Conservation (phyloP, 306 rosid species). For the Malus sylvestris region DNA sequence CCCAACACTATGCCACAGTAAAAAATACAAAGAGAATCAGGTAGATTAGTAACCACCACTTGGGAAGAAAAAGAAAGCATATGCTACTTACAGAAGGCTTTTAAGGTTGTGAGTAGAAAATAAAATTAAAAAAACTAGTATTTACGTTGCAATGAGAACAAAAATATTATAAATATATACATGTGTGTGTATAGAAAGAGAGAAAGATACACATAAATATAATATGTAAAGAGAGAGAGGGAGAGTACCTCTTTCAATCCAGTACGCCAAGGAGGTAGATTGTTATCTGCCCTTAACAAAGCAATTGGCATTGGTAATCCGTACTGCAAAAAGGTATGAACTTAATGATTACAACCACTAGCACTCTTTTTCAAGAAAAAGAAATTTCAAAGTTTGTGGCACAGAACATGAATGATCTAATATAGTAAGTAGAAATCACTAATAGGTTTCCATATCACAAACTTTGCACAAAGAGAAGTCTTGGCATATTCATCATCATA, state of each 20-base stretch:
- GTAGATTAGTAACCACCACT: background rate
- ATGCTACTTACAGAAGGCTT: background rate
- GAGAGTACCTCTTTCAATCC: slow-evolving; percentile 71
- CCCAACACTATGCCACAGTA: background rate
- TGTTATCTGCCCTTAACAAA: slow-evolving; percentile 89
- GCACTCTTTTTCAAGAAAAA: background rate
- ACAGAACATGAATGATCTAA: background rate
- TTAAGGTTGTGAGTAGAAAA: background rate
- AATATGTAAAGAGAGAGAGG: background rate
- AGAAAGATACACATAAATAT: too few relatives aligned
- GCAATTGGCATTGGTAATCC: slow-evolving; percentile 73
- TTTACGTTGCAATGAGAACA: background rate
- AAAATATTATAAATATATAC: background rate
- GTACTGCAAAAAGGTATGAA: slow-evolving; percentile 54
- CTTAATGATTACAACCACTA: slow-evolving; percentile 14
- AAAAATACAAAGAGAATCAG: background rate
- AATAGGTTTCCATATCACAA: background rate
- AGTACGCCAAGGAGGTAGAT: slow-evolving; percentile 95
- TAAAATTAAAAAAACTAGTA: background rate
- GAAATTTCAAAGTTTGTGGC: background rate
- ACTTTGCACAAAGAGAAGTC: background rate
- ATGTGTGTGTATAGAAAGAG: background rate
- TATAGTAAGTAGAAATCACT: background rate
- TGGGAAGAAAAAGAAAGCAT: background rate
- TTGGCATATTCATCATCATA: background rate